These are phyloP conservation scores for Teunomyces aglyptinius DNA, from an alignment of 805 yeast species.

Conservation along the genomic window DNA sequence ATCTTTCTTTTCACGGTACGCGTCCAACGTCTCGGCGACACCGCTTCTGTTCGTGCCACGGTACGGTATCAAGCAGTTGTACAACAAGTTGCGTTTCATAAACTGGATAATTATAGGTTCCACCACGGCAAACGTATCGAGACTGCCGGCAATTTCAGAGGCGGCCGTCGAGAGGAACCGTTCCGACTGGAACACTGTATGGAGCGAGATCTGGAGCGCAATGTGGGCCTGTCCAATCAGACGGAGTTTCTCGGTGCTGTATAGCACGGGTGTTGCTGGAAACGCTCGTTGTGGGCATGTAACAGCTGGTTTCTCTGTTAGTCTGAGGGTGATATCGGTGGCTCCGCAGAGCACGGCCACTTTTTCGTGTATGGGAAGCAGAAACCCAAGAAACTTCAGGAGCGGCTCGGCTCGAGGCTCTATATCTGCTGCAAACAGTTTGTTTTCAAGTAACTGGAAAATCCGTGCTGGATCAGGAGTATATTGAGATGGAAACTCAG, in stretches of 20 bases:
- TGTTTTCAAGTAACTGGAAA: conserved; percentile 11
- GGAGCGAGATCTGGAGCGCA: conserved; percentile 20
- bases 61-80: conserved; percentile 29
- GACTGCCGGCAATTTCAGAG: conserved; percentile 24
- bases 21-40: conserved; percentile 11
- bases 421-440: conserved; percentile 1
- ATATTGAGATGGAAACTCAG: conserved; percentile 14
- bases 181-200: conserved; percentile 28
- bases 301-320: background rate
- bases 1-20: conserved; percentile 7
- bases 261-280: background rate
- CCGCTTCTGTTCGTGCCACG: conserved; percentile 27
- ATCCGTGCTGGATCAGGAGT: conserved; percentile 10
- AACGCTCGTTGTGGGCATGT: background rate
- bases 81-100: conserved; percentile 31
- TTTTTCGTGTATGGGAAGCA: conserved; percentile 24
- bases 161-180: conserved; percentile 29
- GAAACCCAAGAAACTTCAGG: conserved; percentile 24
- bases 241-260: conserved; percentile 23
- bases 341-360: conserved; percentile 29
- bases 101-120: conserved; percentile 22
- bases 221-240: conserved; percentile 24
- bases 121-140: conserved; percentile 18
- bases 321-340: conserved; percentile 17
- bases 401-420: conserved; percentile 15